Evolutionary conservation across 768 basidiomycete species (phyloP), one percentile per base, ranked within the genome.

Genomic region (Tremella yokohamensis): DNA sequence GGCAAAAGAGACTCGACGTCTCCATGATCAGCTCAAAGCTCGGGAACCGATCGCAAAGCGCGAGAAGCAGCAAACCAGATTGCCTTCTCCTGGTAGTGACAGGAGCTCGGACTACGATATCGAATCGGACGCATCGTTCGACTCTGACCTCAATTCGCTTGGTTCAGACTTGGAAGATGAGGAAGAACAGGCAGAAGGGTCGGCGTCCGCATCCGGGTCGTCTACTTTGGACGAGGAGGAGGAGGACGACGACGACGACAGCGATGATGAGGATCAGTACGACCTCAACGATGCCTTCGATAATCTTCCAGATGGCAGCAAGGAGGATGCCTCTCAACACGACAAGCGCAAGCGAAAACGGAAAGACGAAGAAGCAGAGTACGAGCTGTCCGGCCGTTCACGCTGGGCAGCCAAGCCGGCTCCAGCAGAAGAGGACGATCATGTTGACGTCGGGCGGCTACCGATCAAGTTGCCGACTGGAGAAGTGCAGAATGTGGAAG

Each of bases 381-480:
- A 63, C 22, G 79, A 80, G 57, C 81, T 80, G 47, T 80, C 87
- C 48, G 80, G 82, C 50, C 80, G 86, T 15, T 45, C 57, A 22
- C 50, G 63, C 34, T 68, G 70, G 70, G 52, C 58, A 8, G 57
- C 29, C 11, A 49, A 63, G 37, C n/a, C 53, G 0, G 40, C 57
- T 20, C 38, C 52, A 15, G 40, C 39, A 8, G 44, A 53, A 15
- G 48, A 63, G 20, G 63, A 51, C 2, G 68, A 69, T 51, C 53
- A 63, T 15, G 69, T 73, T 1, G 72, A 75, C 44, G 77, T 78
- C 13, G 68, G 70, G 47, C 54, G 74, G 60, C 79, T 94, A 26
- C 90, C 93, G 9, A 92, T 94, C 69, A 97, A 96, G 76, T 81
- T 94, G 1, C 81, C 85, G 2, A 82, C 88, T 62, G 93, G 93